Conservation (phyloP, 352 stramenopile genomes). For the Phytophthora constricta region DNA sequence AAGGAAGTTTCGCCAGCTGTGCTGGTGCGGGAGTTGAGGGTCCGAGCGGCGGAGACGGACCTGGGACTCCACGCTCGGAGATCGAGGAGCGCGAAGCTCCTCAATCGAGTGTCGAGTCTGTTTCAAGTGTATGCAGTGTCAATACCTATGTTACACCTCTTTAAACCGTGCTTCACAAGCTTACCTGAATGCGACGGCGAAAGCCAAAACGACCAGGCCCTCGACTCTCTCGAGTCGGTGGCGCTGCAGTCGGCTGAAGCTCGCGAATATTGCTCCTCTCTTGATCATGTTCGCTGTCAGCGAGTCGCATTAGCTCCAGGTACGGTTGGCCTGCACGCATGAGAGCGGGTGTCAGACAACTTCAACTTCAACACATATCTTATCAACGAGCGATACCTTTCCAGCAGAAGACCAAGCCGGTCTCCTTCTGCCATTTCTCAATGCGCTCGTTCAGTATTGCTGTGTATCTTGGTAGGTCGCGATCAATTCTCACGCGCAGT, state of each 20-base stretch:
- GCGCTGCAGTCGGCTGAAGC: conserved; percentile 2
- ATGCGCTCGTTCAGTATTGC: conserved; percentile 46
- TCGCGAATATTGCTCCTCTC: conserved; percentile 7
- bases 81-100: conserved; percentile 9
- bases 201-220: not conserved
- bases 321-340: conserved; percentile 38
- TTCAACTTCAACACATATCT: not conserved
- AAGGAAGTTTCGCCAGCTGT: conserved; percentile 37
- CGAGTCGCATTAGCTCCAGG: conserved; percentile 36
- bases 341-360: not conserved
- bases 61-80: conserved; percentile 18
- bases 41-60: conserved; percentile 34
- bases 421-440: conserved; percentile 44
- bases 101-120: conserved; percentile 36
- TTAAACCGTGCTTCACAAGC: no score
- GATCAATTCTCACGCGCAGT: conserved; percentile 44
- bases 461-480: conserved; percentile 52
- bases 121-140: conserved; percentile 1
- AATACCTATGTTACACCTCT: no score
- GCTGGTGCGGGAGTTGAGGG: conserved; percentile 18
- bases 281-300: conserved; percentile 31
- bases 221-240: not conserved
- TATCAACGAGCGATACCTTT: conserved; percentile 34
- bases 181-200: conserved; percentile 23
- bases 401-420: conserved; percentile 40